phyloP scores from a whole-genome alignment of 2,329 filamentous ascomycete species.

The Cordyceps militaris region DNA sequence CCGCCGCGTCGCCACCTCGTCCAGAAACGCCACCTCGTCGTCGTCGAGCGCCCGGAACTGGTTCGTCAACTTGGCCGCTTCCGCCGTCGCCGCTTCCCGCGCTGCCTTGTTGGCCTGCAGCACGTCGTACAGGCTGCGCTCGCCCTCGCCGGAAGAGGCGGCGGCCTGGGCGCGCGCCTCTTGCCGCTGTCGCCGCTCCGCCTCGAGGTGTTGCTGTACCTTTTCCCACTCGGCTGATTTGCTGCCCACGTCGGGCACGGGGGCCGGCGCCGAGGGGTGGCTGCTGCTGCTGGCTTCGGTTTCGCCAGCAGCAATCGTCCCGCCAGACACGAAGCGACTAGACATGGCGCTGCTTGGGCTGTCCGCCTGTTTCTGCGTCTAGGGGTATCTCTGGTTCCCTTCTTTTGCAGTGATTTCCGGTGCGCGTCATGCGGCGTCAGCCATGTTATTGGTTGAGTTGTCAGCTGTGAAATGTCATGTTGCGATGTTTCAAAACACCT shows the following conservation, averaged over 20 bases:
- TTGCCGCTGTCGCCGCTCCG: slow-evolving; percentile 47
- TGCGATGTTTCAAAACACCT: neutral
- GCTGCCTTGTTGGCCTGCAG: slow-evolving; percentile 79
- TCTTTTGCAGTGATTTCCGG: neutral
- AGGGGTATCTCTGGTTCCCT: neutral
- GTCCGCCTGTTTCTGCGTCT: neutral
- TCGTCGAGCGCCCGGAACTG: slow-evolving; percentile 74
- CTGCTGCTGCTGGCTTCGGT: neutral
- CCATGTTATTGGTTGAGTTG: neutral
- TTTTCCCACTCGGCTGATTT: slow-evolving; percentile 50
- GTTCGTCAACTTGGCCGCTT: slow-evolving; percentile 62
- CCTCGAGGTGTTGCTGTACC: slow-evolving; percentile 58
- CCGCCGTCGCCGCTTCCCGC: slow-evolving; percentile 77
- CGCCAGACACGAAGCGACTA: slow-evolving; percentile 49
- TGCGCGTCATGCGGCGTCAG: neutral
- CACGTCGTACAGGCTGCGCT: slow-evolving; percentile 64
- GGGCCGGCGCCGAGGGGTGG: slow-evolving; percentile 5
- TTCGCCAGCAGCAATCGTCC: slow-evolving; percentile 38
- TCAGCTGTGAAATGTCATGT: neutral
- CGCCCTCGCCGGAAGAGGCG: slow-evolving; percentile 27
- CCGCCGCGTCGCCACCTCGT: slow-evolving; percentile 45
- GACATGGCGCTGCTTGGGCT: slow-evolving; percentile 32
- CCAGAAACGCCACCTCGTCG: slow-evolving; percentile 70
- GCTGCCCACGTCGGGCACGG: neutral
- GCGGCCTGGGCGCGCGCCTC: slow-evolving; percentile 39